phyloP scores from a whole-genome alignment of 495 filamentous ascomycete species.

The Xylaria sp. region DNA sequence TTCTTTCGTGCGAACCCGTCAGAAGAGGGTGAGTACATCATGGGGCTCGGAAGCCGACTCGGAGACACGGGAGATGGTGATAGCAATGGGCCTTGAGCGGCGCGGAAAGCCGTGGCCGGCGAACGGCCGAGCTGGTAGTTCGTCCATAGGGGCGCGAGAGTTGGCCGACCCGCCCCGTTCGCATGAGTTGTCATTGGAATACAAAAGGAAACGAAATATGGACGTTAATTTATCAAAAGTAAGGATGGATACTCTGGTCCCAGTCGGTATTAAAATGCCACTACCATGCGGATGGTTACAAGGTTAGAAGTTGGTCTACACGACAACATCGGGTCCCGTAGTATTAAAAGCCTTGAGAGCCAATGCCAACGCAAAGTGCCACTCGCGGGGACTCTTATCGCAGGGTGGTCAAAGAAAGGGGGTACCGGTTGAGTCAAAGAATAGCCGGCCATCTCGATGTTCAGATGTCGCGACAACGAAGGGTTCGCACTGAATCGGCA shows the following conservation, averaged over 20 bases:
- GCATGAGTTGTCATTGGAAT: constrained; percentile 37
- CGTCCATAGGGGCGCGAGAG: constrained; percentile 49
- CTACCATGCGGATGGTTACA: neutral
- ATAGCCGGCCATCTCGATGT: constrained; percentile 16
- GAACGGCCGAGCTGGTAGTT: constrained; percentile 31
- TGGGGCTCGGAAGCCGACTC: constrained; percentile 44
- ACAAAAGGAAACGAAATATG: neutral
- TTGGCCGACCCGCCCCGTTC: constrained; percentile 39
- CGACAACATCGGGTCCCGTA: neutral
- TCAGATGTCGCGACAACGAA: constrained; percentile 10
- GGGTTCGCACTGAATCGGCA: constrained; percentile 1
- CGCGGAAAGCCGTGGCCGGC: constrained; percentile 31
- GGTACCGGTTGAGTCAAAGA: constrained; percentile 22
- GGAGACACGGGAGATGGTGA: constrained; percentile 43
- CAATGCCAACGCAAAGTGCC: constrained; percentile 15
- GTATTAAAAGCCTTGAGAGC: constrained; percentile 20
- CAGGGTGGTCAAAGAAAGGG: constrained; percentile 19
- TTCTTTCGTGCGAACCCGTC: constrained; percentile 48
- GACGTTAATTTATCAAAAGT: neutral
- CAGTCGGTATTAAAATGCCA: neutral
- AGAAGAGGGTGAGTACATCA: constrained; percentile 45
- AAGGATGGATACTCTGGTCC: neutral
- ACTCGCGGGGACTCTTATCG: constrained; percentile 19
- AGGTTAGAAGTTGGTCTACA: neutral
- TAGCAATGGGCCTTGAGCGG: constrained; percentile 36